Evolutionary conservation across 176 grass and related monocot species (phyloP).

Genomic region (barley (Hordeum vulgare)): DNA sequence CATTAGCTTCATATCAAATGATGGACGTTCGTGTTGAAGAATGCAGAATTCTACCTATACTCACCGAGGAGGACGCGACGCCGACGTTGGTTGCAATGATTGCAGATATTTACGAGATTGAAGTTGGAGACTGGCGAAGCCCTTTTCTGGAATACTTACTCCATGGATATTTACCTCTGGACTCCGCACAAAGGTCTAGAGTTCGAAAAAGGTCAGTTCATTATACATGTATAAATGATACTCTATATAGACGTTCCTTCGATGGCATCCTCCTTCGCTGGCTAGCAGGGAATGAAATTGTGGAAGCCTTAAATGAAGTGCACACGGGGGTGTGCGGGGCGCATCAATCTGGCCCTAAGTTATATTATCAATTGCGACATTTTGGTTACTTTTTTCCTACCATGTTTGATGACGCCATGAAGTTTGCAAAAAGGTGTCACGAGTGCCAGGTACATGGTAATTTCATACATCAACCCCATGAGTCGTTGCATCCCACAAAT

Average conservation of each 20-base stretch:
- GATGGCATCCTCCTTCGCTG: neutral
- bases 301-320: neutral
- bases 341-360: neutral
- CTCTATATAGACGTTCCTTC: neutral
- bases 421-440: neutral
- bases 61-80: too few relatives aligned
- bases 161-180: neutral
- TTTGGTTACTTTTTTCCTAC: neutral
- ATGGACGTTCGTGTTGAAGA: too few relatives aligned
- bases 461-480: neutral
- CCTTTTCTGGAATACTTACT: neutral
- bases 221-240: neutral
- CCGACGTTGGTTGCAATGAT: neutral
- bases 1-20: too few relatives aligned
- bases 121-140: neutral
- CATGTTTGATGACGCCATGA: neutral
- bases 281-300: rapidly evolving
- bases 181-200: neutral
- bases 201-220: neutral
- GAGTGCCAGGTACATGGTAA: neutral
- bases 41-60: too few relatives aligned
- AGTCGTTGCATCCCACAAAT: neutral
- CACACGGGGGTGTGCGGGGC: neutral
- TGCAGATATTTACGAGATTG: neutral
- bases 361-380: neutral